Base-by-base conservation (phyloP, 2,329 filamentous ascomycete genomes). In the Botrytis hyacinthi region DNA sequence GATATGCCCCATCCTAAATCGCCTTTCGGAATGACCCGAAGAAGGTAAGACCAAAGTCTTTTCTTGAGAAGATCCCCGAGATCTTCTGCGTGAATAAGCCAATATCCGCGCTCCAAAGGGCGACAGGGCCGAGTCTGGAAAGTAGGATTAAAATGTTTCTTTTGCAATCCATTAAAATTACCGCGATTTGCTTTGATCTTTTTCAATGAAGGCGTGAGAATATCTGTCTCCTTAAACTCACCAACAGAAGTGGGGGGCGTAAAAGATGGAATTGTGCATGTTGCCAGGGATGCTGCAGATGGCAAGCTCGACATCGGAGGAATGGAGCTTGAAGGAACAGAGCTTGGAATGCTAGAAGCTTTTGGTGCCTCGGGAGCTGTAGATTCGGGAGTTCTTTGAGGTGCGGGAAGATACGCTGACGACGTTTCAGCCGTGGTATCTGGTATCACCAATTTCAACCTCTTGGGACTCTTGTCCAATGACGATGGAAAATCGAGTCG, bases 31-130 rank as follows among this genome's bases (percentile, higher is more conserved):
- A 97, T 83, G 67, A 89, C 88, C 26, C 90, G 86, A 9, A 84
- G 84, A 37, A 94, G 82, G 69, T 87, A 90, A 0, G 82, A 81
- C 92, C 92, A 95, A 12, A 90, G 86, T 3, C 85, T 83, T 26
- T 84, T 80, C 68, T 88, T 87, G 6, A 86, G 78, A 0, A 82
- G 80, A 0, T 79, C 70, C 0, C 83, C 79, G 91, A 91, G 94
- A 1, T 77, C 69, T 0, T 82, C 79, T 76, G 87, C 90, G 76
- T 90, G 84, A 7, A 97, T 78, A 3, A 85, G 81, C 95, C 95
- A 98, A 81, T 92, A 90, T 0, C 94, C 95, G 26, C 95, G 87
- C 80, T 97, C 94, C 54, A 91, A 87, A 0, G 83, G 82, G 4
- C 85, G 82, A 1, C 92, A 82, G 0, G 81, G 79, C 6, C 91